These are phyloP conservation scores for Ligustrum vulgare DNA, from an alignment of 257 asterid genomes.

Conservation along the genomic window DNA sequence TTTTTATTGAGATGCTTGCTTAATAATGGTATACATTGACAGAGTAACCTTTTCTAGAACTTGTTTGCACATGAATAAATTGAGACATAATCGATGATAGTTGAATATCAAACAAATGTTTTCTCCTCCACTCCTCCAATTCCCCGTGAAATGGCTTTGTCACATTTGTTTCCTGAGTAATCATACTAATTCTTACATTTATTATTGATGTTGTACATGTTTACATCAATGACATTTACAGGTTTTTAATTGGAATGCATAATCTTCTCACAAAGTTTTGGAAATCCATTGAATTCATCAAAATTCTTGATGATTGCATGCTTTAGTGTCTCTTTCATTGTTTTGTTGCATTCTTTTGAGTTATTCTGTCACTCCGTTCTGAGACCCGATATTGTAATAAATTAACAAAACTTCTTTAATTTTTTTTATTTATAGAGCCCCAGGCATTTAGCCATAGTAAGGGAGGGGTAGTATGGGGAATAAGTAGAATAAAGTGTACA, in stretches of 20 bases:
- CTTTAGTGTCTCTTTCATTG: not conserved
- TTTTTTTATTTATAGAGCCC: not conserved
- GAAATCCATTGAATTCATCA: not conserved
- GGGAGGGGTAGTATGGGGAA: too few species aligned
- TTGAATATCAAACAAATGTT: too few species aligned
- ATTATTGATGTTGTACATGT: not conserved
- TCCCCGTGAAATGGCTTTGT: not conserved
- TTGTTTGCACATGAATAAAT: not conserved
- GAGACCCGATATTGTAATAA: not conserved
- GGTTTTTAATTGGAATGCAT: not conserved
- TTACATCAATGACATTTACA: too few species aligned
- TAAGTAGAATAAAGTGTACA: too few species aligned
- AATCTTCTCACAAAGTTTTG: not conserved
- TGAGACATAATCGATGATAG: not conserved
- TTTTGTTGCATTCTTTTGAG: not conserved
- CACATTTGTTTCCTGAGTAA: not conserved
- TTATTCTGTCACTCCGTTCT: constrained; percentile 3
- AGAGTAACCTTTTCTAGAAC: not conserved
- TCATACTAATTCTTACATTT: not conserved
- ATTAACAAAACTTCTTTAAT: not conserved
- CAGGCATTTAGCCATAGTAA: too few species aligned
- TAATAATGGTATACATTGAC: constrained; percentile 9
- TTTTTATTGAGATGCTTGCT: not conserved
- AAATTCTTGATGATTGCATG: not conserved
- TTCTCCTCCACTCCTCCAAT: not conserved